Conservation (phyloP, 768 basidiomycete genomes). For the Trametes cingulata region DNA sequence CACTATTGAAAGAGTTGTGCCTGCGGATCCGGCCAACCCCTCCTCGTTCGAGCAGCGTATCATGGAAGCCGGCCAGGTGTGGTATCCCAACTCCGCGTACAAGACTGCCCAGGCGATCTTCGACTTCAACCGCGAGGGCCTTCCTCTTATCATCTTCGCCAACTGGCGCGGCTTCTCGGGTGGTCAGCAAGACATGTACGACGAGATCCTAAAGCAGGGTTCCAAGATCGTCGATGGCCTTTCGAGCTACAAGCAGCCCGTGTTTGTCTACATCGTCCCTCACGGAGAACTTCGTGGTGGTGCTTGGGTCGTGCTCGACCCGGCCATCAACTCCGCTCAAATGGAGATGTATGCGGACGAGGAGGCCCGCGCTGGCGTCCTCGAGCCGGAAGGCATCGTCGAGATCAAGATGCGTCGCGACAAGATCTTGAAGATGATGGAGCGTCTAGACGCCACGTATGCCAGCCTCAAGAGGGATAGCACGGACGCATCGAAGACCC, state of each 20-base stretch:
- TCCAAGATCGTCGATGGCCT: slow-evolving; percentile 99
- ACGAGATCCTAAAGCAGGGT: slow-evolving; percentile 95
- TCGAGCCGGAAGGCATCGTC: slow-evolving; percentile 95
- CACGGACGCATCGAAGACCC: slow-evolving; percentile 68
- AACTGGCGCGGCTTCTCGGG: slow-evolving; percentile 99
- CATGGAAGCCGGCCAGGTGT: slow-evolving; percentile 99
- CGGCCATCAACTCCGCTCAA: slow-evolving; percentile 93
- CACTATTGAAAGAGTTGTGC: slow-evolving; percentile 93
- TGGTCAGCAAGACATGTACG: slow-evolving; percentile 99
- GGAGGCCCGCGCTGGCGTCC: slow-evolving; percentile 92
- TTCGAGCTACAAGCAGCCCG: slow-evolving; percentile 94
- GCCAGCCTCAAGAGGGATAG: slow-evolving; percentile 78
- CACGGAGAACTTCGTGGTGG: slow-evolving; percentile 99
- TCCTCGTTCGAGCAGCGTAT: slow-evolving; percentile 95
- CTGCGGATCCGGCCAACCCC: slow-evolving; percentile 97
- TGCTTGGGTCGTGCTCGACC: slow-evolving; percentile 99
- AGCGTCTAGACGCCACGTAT: slow-evolving; percentile 85
- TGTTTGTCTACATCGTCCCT: slow-evolving; percentile 97
- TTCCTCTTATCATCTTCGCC: slow-evolving; percentile 97
- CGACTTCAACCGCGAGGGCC: slow-evolving; percentile 95
- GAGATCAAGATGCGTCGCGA: slow-evolving; percentile 98
- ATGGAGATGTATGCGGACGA: slow-evolving; percentile 99
- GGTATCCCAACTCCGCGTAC: slow-evolving; percentile 99
- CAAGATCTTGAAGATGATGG: slow-evolving; percentile 89
- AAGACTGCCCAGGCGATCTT: slow-evolving; percentile 99